Conservation (phyloP, 176 grass and related monocot species). For the Poa pratensis region DNA sequence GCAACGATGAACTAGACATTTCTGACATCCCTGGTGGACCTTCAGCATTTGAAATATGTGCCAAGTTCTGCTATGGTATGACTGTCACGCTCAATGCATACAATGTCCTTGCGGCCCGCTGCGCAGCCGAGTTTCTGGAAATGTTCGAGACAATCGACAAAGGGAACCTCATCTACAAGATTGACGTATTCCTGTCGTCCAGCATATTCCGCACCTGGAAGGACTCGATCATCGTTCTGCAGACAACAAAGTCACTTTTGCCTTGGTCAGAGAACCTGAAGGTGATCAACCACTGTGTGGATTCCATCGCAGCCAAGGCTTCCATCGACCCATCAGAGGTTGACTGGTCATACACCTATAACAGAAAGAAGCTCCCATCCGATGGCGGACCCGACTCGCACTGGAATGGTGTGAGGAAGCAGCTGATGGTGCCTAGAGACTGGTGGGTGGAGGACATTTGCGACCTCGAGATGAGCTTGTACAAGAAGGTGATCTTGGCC, state of each 20-base stretch:
- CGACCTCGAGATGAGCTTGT: slow-evolving; percentile 82
- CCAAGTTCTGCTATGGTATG: slow-evolving; percentile 97
- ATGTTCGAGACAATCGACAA: slow-evolving; percentile 87
- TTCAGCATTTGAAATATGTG: slow-evolving; percentile 89
- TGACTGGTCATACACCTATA: slow-evolving; percentile 97
- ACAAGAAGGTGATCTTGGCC: slow-evolving; percentile 70
- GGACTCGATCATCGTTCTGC: slow-evolving; percentile 90
- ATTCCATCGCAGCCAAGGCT: slow-evolving; percentile 69
- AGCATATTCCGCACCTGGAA: slow-evolving; percentile 93
- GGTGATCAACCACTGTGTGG: slow-evolving; percentile 72
- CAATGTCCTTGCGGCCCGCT: slow-evolving; percentile 84
- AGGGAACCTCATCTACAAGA: slow-evolving; percentile 97
- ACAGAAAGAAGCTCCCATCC: slow-evolving; percentile 75
- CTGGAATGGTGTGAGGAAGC: slow-evolving; percentile 88
- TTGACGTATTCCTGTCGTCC: slow-evolving; percentile 83
- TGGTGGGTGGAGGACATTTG: slow-evolving; percentile 99
- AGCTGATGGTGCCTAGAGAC: slow-evolving; percentile 65
- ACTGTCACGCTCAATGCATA: slow-evolving; percentile 93
- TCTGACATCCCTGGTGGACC: slow-evolving; percentile 84
- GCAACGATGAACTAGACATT: slow-evolving; percentile 74
- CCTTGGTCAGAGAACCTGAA: slow-evolving; percentile 79
- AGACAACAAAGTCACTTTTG: slow-evolving; percentile 70
- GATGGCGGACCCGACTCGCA: slow-evolving; percentile 65
- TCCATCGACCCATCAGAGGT: slow-evolving; percentile 85
- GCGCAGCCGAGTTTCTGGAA: slow-evolving; percentile 90